Evolutionary conservation across 176 grass and related monocot species (phyloP).

Genomic region (Aechmea fasciata): DNA sequence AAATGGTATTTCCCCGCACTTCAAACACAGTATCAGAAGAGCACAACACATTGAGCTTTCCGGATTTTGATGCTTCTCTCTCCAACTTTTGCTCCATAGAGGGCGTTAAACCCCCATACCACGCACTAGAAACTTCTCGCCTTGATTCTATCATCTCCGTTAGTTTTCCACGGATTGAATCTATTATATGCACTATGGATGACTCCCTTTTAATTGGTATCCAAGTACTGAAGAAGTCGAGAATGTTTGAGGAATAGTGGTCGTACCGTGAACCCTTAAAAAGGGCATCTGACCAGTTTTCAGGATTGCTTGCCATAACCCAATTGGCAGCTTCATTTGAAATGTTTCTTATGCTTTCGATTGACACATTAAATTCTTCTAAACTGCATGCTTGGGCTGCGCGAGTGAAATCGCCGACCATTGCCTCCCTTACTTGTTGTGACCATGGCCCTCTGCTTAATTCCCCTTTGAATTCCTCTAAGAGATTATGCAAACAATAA

Average conservation of each 20-base stretch:
- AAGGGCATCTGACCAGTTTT: slow-evolving; percentile 91
- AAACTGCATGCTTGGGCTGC: slow-evolving; percentile 72
- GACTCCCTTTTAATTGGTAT: slow-evolving; percentile 84
- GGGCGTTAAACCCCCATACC: slow-evolving; percentile 56
- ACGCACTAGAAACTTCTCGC: slow-evolving; percentile 27
- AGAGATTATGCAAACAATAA: slow-evolving; percentile 82
- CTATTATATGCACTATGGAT: slow-evolving; percentile 71
- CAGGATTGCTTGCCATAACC: slow-evolving; percentile 85
- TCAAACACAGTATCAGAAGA: slow-evolving; percentile 95
- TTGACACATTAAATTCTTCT: slow-evolving; percentile 85
- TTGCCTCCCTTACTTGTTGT: slow-evolving; percentile 67
- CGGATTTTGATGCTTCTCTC: slow-evolving; percentile 52
- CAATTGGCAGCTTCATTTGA: slow-evolving; percentile 82
- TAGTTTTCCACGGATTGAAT: slow-evolving; percentile 63
- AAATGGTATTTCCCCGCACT: slow-evolving; percentile 75
- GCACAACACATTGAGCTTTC: slow-evolving; percentile 74
- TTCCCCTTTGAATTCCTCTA: slow-evolving; percentile 88
- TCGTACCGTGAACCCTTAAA: slow-evolving; percentile 82
- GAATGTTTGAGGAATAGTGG: slow-evolving; percentile 84
- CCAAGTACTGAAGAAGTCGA: slow-evolving; percentile 89
- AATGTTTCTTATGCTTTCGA: slow-evolving; percentile 81
- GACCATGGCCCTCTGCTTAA: slow-evolving; percentile 74
- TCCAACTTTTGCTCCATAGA: slow-evolving; percentile 77
- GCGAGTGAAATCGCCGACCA: slow-evolving; percentile 86
- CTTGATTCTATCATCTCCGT: slow-evolving; percentile 61